Conservation (phyloP, 305 asterid genomes). For the Solanum hybrid region DNA sequence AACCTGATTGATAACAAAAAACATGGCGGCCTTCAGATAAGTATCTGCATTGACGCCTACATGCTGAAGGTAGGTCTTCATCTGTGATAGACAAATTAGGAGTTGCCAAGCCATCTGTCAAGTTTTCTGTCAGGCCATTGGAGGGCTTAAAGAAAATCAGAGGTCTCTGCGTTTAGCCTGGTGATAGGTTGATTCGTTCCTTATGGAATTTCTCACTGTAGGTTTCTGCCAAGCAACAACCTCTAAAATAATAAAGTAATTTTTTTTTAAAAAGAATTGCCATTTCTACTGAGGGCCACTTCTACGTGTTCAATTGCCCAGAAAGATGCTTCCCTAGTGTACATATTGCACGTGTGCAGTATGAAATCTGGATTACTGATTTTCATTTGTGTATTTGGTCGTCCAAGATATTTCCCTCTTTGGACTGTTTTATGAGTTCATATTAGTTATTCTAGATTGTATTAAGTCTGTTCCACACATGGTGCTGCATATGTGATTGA, state of each 20-base stretch:
- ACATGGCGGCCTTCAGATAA: not conserved
- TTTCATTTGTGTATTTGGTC: not conserved
- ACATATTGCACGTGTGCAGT: not conserved
- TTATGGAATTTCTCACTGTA: not conserved
- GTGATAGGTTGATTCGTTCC: not conserved
- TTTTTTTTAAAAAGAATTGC: not conserved
- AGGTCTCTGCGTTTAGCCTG: not conserved
- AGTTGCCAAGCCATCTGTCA: slow-evolving; percentile 1
- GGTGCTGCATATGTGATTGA: slow-evolving; percentile 17
- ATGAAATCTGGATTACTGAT: not conserved
- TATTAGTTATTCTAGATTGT: not conserved
- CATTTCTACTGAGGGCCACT: not conserved
- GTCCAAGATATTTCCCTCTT: not conserved
- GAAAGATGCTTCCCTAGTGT: not conserved
- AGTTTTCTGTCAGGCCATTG: not conserved
- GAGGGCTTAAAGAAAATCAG: not conserved
- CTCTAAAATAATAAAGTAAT: not conserved
- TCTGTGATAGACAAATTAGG: not conserved
- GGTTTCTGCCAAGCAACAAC: not conserved
- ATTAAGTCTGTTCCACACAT: not conserved
- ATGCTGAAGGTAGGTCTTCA: not conserved
- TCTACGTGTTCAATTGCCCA: not conserved
- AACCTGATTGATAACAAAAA: not conserved
- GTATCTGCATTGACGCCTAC: not conserved
- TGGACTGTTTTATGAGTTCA: not conserved